Evolutionary conservation across 2,329 filamentous ascomycete species (phyloP).

Genomic region (Ceratocystis huliohia): DNA sequence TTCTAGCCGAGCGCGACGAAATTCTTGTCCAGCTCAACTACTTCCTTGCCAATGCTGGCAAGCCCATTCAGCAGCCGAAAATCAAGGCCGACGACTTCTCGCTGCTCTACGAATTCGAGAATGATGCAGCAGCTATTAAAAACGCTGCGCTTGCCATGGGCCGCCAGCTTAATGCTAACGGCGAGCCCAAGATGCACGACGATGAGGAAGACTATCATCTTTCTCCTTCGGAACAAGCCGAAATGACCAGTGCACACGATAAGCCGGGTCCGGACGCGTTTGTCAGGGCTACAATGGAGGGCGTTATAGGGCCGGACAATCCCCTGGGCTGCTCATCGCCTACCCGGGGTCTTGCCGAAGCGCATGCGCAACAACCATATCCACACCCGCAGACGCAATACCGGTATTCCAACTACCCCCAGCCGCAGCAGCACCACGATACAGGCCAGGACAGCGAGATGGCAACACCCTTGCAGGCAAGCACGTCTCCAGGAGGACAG

Average conservation of each 20-base stretch:
- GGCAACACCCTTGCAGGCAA: neutral
- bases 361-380: neutral
- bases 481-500: neutral
- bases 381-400: neutral
- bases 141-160: neutral
- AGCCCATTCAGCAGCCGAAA: neutral
- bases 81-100: neutral
- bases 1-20: slow-evolving; percentile 26
- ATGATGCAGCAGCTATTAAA: neutral
- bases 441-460: neutral
- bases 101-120: neutral
- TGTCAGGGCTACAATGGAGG: neutral
- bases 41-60: slow-evolving; percentile 21
- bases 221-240: neutral
- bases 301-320: neutral
- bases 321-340: neutral
- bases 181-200: slow-evolving; percentile 8
- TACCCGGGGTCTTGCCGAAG: too few relatives aligned
- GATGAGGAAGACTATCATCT: slow-evolving; percentile 5
- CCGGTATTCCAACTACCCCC: neutral
- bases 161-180: slow-evolving; percentile 1
- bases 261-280: neutral
- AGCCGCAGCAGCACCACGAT: neutral
- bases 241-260: neutral
- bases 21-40: slow-evolving; percentile 26